Conservation (phyloP, 2,329 filamentous ascomycete species). For the Colletotrichum kahawae region DNA sequence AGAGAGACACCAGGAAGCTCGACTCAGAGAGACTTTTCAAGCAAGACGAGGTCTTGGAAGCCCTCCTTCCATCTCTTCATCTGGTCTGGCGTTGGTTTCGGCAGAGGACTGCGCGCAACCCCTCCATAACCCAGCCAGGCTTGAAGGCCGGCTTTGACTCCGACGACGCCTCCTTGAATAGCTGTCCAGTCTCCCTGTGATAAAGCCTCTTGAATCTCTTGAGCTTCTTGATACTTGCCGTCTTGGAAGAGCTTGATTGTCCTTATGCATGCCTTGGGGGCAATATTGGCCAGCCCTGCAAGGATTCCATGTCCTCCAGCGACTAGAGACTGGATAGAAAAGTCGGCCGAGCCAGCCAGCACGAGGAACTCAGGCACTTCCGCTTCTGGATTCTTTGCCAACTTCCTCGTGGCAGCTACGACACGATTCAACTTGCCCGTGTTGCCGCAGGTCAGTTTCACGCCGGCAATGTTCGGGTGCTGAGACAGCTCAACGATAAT, state of each 20-base stretch:
- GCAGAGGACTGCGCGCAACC: conserved; percentile 48
- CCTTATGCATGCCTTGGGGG: conserved; percentile 68
- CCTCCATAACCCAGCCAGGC: conserved; percentile 74
- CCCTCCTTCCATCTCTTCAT: conserved; percentile 58
- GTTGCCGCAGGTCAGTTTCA: conserved; percentile 74
- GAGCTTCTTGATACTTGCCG: conserved; percentile 64
- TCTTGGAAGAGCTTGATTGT: conserved; percentile 64
- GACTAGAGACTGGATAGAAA: conserved; percentile 71
- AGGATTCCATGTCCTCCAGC: conserved; percentile 75
- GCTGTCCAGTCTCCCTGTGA: conserved; percentile 75
- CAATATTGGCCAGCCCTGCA: conserved; percentile 74
- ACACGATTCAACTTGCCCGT: conserved; percentile 72
- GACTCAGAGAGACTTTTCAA: conserved; percentile 54
- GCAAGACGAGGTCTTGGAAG: conserved; percentile 54
- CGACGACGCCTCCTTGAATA: conserved; percentile 74
- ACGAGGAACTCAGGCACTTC: conserved; percentile 64
- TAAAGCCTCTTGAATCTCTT: conserved; percentile 55
- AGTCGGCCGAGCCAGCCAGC: conserved; percentile 76
- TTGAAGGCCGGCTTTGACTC: conserved; percentile 72
- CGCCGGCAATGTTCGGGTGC: conserved; percentile 71
- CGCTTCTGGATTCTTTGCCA: conserved; percentile 35
- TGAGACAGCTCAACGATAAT: conserved; percentile 62
- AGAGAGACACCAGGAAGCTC: background rate
- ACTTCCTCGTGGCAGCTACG: conserved; percentile 59
- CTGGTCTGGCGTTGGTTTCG: conserved; percentile 55